phyloP scores from a whole-genome alignment of 2,329 filamentous ascomycete species.

The Phaeosphaeria sp. region DNA sequence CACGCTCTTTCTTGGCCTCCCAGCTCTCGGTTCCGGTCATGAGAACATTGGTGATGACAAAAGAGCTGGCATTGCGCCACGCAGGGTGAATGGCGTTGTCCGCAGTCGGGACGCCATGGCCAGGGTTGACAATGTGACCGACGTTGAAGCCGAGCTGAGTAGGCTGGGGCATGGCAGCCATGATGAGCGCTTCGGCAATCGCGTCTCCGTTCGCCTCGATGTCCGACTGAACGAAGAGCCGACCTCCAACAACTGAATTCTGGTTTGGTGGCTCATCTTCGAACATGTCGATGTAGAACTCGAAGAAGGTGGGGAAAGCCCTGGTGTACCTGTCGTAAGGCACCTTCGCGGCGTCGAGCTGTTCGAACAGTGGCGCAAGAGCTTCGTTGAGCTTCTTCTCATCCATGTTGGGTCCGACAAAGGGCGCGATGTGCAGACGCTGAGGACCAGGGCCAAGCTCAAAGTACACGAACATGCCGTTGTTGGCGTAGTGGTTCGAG shows the following conservation, averaged over 20 bases:
- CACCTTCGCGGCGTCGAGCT: constrained; percentile 38
- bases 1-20: constrained; percentile 35
- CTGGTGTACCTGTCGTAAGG: constrained; percentile 38
- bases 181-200: constrained; percentile 35
- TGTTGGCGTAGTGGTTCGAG: constrained; percentile 39
- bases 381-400: constrained; percentile 32
- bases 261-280: constrained; percentile 41
- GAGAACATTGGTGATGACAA: constrained; percentile 43
- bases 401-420: constrained; percentile 43
- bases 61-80: constrained; percentile 46
- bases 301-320: constrained; percentile 45
- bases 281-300: constrained; percentile 47
- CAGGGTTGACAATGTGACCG: constrained; percentile 46
- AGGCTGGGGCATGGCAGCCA: constrained; percentile 28
- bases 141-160: constrained; percentile 35
- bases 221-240: constrained; percentile 40
- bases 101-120: constrained; percentile 30
- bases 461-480: constrained; percentile 48
- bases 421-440: constrained; percentile 40
- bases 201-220: constrained; percentile 29
- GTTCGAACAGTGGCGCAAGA: constrained; percentile 35
- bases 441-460: constrained; percentile 34
- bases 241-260: constrained; percentile 41
- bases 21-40: constrained; percentile 40
- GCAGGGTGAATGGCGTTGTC: constrained; percentile 45